These are phyloP conservation scores for Cutaneotrichosporon curvatum DNA, from an alignment of 1,284 basidiomycete genomes.

Conservation along the genomic window DNA sequence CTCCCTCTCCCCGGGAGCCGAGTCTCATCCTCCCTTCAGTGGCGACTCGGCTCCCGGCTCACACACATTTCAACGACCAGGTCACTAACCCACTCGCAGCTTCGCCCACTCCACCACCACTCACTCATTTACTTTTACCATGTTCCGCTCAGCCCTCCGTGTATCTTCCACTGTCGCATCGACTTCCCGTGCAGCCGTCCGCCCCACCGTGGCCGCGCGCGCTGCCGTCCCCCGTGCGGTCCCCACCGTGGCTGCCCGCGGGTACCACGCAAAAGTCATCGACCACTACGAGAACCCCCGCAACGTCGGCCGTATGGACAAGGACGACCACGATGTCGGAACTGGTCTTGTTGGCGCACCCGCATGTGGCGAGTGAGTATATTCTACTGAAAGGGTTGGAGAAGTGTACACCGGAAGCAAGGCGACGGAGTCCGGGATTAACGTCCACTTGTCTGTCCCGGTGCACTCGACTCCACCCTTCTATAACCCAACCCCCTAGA, in stretches of 20 bases:
- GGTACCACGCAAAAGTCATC: constrained; percentile 88
- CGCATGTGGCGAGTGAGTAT: constrained; percentile 45
- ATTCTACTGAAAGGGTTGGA: too few relatives aligned
- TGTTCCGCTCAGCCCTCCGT: constrained; percentile 29
- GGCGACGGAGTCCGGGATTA: too few relatives aligned
- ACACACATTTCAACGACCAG: too few relatives aligned
- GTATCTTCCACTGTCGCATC: constrained; percentile 24
- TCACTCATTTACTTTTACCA: constrained; percentile 5
- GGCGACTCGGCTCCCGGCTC: too few relatives aligned
- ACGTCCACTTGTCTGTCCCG: too few relatives aligned
- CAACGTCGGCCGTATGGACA: constrained; percentile 61
- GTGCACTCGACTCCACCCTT: too few relatives aligned
- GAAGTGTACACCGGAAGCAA: too few relatives aligned
- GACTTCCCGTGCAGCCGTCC: constrained; percentile 18
- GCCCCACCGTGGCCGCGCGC: constrained; percentile 17
- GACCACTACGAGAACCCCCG: constrained; percentile 91
- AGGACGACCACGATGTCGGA: constrained; percentile 53
- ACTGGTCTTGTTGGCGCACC: constrained; percentile 92
- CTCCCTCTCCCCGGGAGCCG: too few relatives aligned
- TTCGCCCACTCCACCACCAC: not conserved
- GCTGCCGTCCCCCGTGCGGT: constrained; percentile 13
- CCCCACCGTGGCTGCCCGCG: constrained; percentile 46
- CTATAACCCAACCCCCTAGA: too few relatives aligned
- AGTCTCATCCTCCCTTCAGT: too few relatives aligned
- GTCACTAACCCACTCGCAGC: constrained; percentile 3